phyloP scores from a whole-genome alignment of 208 protist species.

The Leishmania lainsoni region DNA sequence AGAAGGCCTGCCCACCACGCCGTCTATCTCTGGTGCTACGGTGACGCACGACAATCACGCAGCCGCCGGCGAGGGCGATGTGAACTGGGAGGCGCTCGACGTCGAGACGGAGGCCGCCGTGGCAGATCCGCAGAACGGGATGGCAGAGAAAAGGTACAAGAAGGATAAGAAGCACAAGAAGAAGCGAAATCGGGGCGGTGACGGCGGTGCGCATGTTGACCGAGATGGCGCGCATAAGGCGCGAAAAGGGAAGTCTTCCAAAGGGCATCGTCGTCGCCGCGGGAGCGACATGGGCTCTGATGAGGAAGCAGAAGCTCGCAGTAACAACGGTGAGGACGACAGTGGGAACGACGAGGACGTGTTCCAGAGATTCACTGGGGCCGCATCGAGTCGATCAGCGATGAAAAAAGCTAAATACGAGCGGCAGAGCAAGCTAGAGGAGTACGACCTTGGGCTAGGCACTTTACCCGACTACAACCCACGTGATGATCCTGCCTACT shows the following conservation, averaged over 20 bases:
- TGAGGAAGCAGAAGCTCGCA: conserved; percentile 4
- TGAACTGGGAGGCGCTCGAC: neutral
- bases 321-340: conserved; percentile 20
- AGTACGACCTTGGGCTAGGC: conserved; percentile 33
- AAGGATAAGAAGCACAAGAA: conserved; percentile 35
- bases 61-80: neutral
- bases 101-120: conserved; percentile 1
- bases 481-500: conserved; percentile 43
- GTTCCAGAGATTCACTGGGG: conserved; percentile 26
- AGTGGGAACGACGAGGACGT: conserved; percentile 11
- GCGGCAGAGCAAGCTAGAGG: conserved; percentile 38
- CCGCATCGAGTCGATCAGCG: conserved; percentile 20
- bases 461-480: conserved; percentile 31
- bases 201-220: neutral
- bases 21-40: neutral
- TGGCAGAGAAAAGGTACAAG: conserved; percentile 15
- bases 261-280: conserved; percentile 19
- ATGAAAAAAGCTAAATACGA: conserved; percentile 28
- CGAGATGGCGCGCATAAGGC: neutral
- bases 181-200: neutral
- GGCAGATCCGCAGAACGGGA: neutral
- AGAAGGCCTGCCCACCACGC: neutral
- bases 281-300: neutral
- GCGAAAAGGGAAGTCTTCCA: conserved; percentile 17
- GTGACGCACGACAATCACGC: neutral